Conservation (phyloP, 2,329 filamentous ascomycete genomes). For the Dactylellina parvicollis region DNA sequence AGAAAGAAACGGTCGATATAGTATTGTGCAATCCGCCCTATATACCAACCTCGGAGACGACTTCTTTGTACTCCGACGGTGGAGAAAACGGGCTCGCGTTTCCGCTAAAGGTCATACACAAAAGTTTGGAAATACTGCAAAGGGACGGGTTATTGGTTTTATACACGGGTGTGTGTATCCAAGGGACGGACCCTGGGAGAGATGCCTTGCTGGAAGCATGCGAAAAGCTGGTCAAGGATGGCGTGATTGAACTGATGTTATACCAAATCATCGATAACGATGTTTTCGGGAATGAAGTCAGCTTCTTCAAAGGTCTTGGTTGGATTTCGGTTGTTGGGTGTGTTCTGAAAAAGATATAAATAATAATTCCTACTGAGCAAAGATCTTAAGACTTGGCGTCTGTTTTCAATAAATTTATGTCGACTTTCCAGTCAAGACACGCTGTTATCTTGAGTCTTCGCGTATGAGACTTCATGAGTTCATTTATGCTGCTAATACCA, state of each 20-base stretch:
- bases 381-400: too few relatives aligned
- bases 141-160: neutral
- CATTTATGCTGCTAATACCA: too few relatives aligned
- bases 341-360: neutral
- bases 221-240: neutral
- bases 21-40: neutral
- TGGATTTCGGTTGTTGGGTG: neutral
- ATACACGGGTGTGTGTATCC: neutral
- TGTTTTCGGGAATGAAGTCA: constrained; percentile 5
- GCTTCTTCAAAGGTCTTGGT: neutral
- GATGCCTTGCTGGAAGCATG: neutral
- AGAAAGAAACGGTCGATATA: neutral
- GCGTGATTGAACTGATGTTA: neutral
- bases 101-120: neutral
- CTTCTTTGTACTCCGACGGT: neutral
- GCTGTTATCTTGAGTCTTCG: too few relatives aligned
- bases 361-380: too few relatives aligned
- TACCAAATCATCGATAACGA: neutral
- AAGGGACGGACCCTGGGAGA: neutral
- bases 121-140: neutral
- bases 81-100: neutral
- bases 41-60: neutral
- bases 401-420: too few relatives aligned
- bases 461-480: too few relatives aligned
- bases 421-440: too few relatives aligned